phyloP scores from a whole-genome alignment of 176 grass and related monocot genomes.

The Musa beccarii region DNA sequence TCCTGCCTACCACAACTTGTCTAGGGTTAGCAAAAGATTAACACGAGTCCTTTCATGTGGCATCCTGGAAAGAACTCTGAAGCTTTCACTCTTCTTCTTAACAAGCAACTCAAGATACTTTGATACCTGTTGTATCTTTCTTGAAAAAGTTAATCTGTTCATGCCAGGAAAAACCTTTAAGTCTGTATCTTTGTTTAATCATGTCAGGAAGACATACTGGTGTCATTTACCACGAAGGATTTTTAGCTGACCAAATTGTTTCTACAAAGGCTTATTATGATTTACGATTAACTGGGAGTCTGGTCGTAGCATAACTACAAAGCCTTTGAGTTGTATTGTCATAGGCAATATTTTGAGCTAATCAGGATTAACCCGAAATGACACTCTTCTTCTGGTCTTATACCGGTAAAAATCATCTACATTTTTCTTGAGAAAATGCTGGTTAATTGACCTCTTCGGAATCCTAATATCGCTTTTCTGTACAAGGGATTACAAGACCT shows the following conservation, averaged over 20 bases:
- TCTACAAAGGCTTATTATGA: background rate
- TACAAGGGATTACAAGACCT: background rate
- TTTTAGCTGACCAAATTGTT: background rate
- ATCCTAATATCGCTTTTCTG: background rate
- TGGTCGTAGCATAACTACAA: background rate
- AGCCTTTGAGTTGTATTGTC: background rate
- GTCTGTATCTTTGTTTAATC: background rate
- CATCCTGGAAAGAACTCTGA: background rate
- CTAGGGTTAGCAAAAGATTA: background rate
- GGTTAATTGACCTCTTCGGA: background rate
- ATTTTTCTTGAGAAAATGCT: background rate
- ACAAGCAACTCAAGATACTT: background rate
- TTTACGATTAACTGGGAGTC: background rate
- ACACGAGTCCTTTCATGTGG: background rate
- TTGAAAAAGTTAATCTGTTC: background rate
- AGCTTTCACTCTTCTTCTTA: background rate
- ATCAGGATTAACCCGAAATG: background rate
- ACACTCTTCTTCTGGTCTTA: background rate
- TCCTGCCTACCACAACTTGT: background rate
- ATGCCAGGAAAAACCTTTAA: background rate
- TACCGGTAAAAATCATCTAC: background rate
- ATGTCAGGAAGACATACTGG: background rate
- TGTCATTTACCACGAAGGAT: background rate
- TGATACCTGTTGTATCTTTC: background rate
- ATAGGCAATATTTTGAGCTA: background rate